Base-by-base conservation (phyloP, 805 yeast species). In the Candida awuae region DNA sequence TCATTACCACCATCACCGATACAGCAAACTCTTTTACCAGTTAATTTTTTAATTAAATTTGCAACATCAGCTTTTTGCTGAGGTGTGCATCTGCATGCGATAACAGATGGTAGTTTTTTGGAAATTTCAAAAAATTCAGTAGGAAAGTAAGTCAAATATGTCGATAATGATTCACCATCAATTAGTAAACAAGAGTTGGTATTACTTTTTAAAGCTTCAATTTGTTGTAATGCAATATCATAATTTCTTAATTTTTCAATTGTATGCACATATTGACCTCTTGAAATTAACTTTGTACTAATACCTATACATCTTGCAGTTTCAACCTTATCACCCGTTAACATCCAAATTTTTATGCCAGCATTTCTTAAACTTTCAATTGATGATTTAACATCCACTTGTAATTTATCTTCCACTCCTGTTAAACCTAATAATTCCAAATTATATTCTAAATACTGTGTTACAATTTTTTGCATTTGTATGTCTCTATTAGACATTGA, bases 1-100 rank as follows among this genome's bases (percentile, higher is more conserved):
- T 92, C 99, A 54, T 92, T 92, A 52, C 99, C 99, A 53, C 99
- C 99, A 61, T 92, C 99, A 41, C 99, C 99, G 49, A 92, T 94
- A 55, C 97, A 92, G 49, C 97, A 90, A 2, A 90, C 97, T 37
- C 98, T 67, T 54, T 84, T 85, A 5, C 85, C 84, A 0, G 97
- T 92, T 22, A 75, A 63, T 43, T 73, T 74, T 52, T 88, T 73
- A 47, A 92, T 92, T 47, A 81, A 65, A 19, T 74, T 51, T 0
- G 97, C 97, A 39, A 94, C 84, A 56, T 92, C 97, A 0, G 97
- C 97, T 58, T 92, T 92, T 54, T 92, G 99, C 60, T 94, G 97
- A 0, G 99, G 99, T 1, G 97, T 80, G 63, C 99, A 92, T 49
- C 99, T 82, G 58, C 98, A 92, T 0, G 98, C 97, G 54, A 92